These are phyloP conservation scores for Manihot esculenta DNA, from an alignment of 441 rosid species.

Conservation along the genomic window DNA sequence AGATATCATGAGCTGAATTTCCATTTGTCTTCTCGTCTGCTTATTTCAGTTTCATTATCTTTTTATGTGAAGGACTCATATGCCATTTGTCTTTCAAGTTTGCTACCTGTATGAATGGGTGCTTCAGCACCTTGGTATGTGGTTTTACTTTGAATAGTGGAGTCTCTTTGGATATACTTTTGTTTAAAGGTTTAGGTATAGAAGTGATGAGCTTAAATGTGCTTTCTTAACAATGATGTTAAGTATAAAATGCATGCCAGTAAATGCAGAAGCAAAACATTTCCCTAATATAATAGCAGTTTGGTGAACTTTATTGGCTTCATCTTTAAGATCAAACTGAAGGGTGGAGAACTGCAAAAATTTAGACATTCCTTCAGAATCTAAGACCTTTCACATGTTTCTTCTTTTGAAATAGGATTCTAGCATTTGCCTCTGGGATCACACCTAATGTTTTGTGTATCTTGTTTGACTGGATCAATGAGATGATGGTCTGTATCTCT, in stretches of 20 bases:
- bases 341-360: not conserved
- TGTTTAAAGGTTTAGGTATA: not conserved
- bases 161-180: not conserved
- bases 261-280: not conserved
- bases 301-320: not conserved
- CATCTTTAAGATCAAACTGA: not conserved
- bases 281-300: not conserved
- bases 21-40: not conserved
- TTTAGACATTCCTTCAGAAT: not conserved
- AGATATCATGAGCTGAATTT: not conserved
- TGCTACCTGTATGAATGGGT: not conserved
- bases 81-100: not conserved
- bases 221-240: not conserved
- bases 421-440: not conserved
- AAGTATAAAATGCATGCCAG: not conserved
- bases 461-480: slow-evolving; percentile 17
- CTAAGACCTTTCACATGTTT: not conserved
- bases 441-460: not conserved
- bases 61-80: not conserved
- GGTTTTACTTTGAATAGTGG: not conserved
- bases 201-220: not conserved
- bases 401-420: not conserved
- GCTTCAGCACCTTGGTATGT: not conserved
- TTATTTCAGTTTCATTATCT: not conserved
- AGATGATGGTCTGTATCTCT: slow-evolving; percentile 11